These are phyloP conservation scores for Aspergillus tanneri DNA, from an alignment of 2,329 filamentous ascomycete species.

Conservation along the genomic window DNA sequence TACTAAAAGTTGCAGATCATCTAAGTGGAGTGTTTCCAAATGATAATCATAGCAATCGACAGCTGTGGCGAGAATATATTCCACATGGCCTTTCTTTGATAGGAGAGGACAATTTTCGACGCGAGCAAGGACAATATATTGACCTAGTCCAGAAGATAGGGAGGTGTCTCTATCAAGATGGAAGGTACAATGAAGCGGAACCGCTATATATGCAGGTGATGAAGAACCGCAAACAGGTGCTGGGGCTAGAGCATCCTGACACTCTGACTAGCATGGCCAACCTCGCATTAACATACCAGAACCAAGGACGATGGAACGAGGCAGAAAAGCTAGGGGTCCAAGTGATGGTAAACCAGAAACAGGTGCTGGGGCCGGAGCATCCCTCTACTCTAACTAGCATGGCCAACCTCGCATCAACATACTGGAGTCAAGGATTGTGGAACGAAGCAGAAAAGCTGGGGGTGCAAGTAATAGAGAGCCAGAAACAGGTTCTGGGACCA, in stretches of 20 bases:
- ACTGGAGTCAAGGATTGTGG: too few species aligned
- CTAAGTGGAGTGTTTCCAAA: constrained; percentile 11
- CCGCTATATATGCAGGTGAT: background rate
- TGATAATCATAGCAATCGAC: constrained; percentile 9
- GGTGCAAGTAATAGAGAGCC: too few species aligned
- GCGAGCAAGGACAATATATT: background rate
- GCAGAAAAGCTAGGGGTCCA: too few species aligned
- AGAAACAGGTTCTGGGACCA: too few species aligned
- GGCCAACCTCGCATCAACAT: too few species aligned
- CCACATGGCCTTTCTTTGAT: constrained; percentile 13
- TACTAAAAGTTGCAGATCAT: background rate
- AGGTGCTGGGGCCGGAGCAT: background rate
- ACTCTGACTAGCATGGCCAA: too few species aligned
- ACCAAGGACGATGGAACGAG: too few species aligned
- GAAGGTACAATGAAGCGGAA: constrained; percentile 15
- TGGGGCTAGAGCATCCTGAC: too few species aligned
- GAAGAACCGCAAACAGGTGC: too few species aligned
- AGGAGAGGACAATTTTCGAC: constrained; percentile 15
- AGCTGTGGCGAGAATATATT: constrained; percentile 17
- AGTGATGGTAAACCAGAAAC: constrained; percentile 20
- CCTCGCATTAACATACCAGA: constrained; percentile 18
- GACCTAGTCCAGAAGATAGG: constrained; percentile 3
- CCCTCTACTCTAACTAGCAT: too few species aligned
- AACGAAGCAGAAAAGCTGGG: too few species aligned
- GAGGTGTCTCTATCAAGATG: constrained; percentile 10